A percentile compares a stretch with the other conserved stretches of the same genome.
phyloP scores from a whole-genome alignment of 1,284 basidiomycete genomes.

The Coniferiporia weirii region DNA sequence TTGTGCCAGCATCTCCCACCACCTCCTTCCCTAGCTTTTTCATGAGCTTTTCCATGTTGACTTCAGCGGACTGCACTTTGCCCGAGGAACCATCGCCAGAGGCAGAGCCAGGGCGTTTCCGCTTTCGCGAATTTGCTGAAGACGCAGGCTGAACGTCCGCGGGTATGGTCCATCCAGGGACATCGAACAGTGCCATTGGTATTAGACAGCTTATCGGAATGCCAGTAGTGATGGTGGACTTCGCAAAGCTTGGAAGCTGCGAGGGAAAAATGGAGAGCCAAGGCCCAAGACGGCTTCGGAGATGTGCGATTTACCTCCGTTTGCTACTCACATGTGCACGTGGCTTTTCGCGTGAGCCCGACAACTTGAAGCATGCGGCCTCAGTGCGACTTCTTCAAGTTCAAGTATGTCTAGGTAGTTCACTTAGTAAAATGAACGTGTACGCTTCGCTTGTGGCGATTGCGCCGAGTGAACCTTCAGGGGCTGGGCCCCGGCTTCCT shows the following conservation, averaged over 20 bases:
- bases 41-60: constrained; percentile 79
- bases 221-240: too few relatives aligned
- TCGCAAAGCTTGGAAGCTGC: background rate
- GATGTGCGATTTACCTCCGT: background rate
- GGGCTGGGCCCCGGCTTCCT: too few relatives aligned
- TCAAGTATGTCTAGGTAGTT: too few relatives aligned
- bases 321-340: too few relatives aligned
- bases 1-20: constrained; percentile 22
- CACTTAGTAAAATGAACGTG: too few relatives aligned
- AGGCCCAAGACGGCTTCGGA: background rate
- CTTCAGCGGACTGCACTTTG: constrained; percentile 43
- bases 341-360: too few relatives aligned
- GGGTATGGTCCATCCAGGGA: constrained; percentile 67
- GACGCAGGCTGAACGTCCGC: constrained; percentile 32
- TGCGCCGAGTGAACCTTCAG: too few relatives aligned
- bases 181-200: constrained; percentile 55
- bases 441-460: too few relatives aligned
- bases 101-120: constrained; percentile 47
- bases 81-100: constrained; percentile 28
- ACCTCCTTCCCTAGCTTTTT: constrained; percentile 44
- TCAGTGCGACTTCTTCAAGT: too few relatives aligned
- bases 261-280: background rate
- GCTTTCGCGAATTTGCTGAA: constrained; percentile 46
- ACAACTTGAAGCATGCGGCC: too few relatives aligned
- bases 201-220: background rate